Evolutionary conservation across 139 green algal genomes (phyloP).

Genomic region (Coelastrella sp.): DNA sequence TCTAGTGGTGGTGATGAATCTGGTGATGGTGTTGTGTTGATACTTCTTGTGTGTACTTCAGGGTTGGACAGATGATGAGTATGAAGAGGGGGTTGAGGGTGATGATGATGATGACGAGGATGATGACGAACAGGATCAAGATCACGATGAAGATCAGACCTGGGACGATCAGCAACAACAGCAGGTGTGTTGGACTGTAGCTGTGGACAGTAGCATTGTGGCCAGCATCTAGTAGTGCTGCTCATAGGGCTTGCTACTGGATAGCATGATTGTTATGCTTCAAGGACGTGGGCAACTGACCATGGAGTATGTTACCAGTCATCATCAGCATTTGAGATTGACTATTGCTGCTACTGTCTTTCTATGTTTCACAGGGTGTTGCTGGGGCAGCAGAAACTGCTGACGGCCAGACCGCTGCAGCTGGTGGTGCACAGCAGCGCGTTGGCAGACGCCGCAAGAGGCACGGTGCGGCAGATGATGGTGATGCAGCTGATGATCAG

Average conservation of each 20-base stretch:
- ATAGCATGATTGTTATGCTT: too few species aligned
- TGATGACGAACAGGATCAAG: neutral
- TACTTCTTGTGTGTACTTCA: neutral
- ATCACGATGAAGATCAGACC: neutral
- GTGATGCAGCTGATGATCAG: neutral
- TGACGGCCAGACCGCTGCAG: neutral
- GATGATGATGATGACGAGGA: slow-evolving; percentile 16
- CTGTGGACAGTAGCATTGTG: neutral
- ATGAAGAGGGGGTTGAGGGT: slow-evolving; percentile 27
- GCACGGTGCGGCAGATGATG: neutral
- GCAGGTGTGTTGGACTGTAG: neutral
- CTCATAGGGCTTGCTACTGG: too few species aligned
- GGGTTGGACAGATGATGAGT: slow-evolving; percentile 39
- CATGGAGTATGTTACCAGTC: too few species aligned
- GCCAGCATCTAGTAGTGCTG: neutral
- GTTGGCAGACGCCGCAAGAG: neutral
- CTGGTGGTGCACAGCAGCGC: neutral
- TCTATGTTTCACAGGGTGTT: neutral
- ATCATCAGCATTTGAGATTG: too few species aligned
- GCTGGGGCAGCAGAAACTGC: neutral
- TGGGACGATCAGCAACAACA: slow-evolving; percentile 25
- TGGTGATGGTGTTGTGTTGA: neutral
- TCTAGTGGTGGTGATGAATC: neutral
- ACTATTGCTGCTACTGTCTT: too few species aligned
- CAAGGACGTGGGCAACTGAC: too few species aligned